Evolutionary conservation across 2,329 filamentous ascomycete species (phyloP).

Genomic region (Emergomyces orientalis): DNA sequence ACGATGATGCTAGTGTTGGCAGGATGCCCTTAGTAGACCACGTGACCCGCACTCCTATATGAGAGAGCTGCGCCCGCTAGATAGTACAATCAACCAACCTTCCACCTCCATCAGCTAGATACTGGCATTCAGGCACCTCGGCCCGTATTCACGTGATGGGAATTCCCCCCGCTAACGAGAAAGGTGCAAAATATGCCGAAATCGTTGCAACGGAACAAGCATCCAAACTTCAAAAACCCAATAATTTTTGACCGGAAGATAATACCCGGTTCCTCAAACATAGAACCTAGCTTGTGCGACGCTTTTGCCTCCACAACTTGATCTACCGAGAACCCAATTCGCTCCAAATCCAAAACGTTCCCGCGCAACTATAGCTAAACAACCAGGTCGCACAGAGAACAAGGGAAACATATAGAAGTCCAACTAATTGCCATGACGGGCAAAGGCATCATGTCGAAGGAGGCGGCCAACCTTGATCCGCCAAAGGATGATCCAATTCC

Average conservation of each 20-base stretch:
- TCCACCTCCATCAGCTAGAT: too few species aligned
- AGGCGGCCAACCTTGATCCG: slow-evolving; percentile 49
- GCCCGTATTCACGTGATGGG: background rate
- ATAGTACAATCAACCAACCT: too few species aligned
- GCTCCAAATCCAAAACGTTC: background rate
- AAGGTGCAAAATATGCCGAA: background rate
- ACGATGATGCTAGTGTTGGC: too few species aligned
- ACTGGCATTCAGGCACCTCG: background rate
- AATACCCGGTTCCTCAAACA: background rate
- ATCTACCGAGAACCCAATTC: background rate
- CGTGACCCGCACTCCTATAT: too few species aligned
- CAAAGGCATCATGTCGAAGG: slow-evolving; percentile 17
- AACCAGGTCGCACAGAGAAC: background rate
- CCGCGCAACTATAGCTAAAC: background rate
- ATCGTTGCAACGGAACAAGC: background rate
- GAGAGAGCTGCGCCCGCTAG: too few species aligned
- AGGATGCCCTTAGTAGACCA: too few species aligned
- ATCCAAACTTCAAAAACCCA: background rate
- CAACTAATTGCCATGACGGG: slow-evolving; percentile 8
- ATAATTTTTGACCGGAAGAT: background rate
- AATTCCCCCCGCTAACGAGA: background rate
- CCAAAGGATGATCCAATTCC: slow-evolving; percentile 84
- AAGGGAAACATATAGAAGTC: background rate
- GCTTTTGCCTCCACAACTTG: background rate
- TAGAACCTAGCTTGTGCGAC: background rate